Conservation (phyloP, 2,329 filamentous ascomycete genomes). For the Tetracladium maxilliforme region DNA sequence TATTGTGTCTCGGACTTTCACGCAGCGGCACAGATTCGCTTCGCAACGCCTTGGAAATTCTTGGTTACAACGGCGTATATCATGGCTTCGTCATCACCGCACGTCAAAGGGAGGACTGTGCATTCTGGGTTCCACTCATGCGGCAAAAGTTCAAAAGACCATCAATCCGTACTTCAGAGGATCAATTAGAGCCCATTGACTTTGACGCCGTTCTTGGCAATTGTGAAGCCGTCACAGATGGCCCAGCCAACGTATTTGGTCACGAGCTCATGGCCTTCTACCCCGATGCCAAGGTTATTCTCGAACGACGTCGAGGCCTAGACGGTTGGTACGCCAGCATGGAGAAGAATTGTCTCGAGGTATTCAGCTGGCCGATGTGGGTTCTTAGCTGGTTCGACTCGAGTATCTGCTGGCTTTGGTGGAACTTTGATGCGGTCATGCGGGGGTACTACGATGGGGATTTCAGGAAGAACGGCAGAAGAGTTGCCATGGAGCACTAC, state of each 20-base stretch:
- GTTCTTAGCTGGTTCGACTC: background rate
- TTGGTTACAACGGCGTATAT: too few relatives aligned
- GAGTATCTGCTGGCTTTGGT: constrained; percentile 1
- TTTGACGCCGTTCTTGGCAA: constrained; percentile 18
- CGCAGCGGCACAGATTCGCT: constrained; percentile 3
- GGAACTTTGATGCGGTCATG: constrained; percentile 2
- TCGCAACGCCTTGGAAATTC: constrained; percentile 3
- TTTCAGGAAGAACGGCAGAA: constrained; percentile 2
- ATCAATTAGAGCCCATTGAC: too few relatives aligned
- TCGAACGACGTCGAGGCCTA: constrained; percentile 6
- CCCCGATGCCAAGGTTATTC: constrained; percentile 7
- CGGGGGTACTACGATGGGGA: constrained; percentile 1
- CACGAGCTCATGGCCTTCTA: constrained; percentile 8
- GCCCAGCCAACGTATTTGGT: constrained; percentile 10
- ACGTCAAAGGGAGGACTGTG: too few relatives aligned
- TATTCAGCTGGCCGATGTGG: constrained; percentile 2
- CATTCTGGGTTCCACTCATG: too few relatives aligned
- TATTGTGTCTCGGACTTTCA: constrained; percentile 3
- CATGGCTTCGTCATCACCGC: too few relatives aligned
- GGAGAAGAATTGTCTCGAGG: constrained; percentile 4
- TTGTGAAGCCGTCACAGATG: constrained; percentile 3
- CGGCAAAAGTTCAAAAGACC: too few relatives aligned
- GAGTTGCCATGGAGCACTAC: constrained; percentile 2
- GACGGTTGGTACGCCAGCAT: constrained; percentile 7
- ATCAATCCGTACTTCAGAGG: too few relatives aligned